phyloP scores from a whole-genome alignment of 2,329 filamentous ascomycete species.

The Ophiosphaerella korrae region DNA sequence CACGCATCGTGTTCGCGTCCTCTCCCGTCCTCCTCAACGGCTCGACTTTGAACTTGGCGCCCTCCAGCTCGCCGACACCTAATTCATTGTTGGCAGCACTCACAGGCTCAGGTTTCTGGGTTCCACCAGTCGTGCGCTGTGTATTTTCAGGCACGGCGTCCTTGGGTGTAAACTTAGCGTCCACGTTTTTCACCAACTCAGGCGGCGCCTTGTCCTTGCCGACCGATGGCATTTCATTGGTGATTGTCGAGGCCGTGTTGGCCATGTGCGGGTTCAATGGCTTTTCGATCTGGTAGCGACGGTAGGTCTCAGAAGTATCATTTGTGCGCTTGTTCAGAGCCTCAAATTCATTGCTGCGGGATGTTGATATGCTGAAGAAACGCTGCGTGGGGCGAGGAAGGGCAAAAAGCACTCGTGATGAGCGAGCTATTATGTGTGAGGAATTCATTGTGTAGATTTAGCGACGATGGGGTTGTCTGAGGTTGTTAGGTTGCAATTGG shows the following conservation, averaged over 20 bases:
- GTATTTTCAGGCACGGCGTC: conserved; percentile 67
- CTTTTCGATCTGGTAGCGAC: conserved; percentile 62
- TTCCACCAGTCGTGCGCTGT: conserved; percentile 68
- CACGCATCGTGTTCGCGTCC: conserved; percentile 82
- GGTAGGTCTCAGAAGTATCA: conserved; percentile 60
- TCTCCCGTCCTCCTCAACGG: conserved; percentile 86
- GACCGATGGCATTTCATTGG: conserved; percentile 65
- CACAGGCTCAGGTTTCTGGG: conserved; percentile 55
- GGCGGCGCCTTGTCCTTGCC: conserved; percentile 63
- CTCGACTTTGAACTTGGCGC: conserved; percentile 78
- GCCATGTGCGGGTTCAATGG: conserved; percentile 66
- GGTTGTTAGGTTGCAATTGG: conserved; percentile 21
- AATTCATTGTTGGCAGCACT: conserved; percentile 34
- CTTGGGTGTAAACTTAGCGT: conserved; percentile 62
- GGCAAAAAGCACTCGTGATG: conserved; percentile 49
- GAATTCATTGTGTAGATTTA: conserved; percentile 50
- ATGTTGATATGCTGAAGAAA: conserved; percentile 46
- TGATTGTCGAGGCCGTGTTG: conserved; percentile 67
- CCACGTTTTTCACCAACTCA: conserved; percentile 63
- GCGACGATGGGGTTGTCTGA: conserved; percentile 6
- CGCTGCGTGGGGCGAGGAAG: conserved; percentile 40
- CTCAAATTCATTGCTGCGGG: conserved; percentile 46
- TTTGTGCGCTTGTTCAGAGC: conserved; percentile 57
- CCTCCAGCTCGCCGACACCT: conserved; percentile 41
- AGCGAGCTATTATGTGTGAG: conserved; percentile 52